Evolutionary conservation across 345 rosid species (phyloP).

Genomic region (Pugionium cornutum): DNA sequence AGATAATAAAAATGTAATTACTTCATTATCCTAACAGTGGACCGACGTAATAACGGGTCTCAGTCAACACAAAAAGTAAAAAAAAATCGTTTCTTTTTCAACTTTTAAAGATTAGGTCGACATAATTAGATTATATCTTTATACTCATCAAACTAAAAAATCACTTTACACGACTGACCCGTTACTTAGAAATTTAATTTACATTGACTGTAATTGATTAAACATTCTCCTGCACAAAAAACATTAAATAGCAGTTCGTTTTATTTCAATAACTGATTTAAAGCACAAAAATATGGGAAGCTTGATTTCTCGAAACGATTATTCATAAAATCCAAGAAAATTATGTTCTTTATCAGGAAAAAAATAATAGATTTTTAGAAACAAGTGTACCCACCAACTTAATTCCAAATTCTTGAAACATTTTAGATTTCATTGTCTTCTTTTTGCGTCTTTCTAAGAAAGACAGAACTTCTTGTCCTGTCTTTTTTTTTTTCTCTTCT

Average conservation of each 20-base stretch:
- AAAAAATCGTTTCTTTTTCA: not conserved
- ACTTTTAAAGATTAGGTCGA: not conserved
- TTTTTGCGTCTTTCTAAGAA: slow-evolving; percentile 3
- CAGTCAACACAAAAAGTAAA: slow-evolving; percentile 12
- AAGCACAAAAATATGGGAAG: slow-evolving; percentile 1
- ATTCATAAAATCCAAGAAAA: slow-evolving; percentile 35
- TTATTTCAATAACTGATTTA: not conserved
- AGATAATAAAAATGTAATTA: slow-evolving; percentile 25
- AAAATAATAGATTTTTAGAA: slow-evolving; percentile 1
- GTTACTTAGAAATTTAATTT: not conserved
- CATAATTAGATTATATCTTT: not conserved
- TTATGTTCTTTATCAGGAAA: slow-evolving; percentile 24
- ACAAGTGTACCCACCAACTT: slow-evolving; percentile 43
- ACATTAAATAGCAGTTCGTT: slow-evolving; percentile 13
- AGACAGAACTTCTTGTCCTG: slow-evolving; percentile 31
- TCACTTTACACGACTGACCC: slow-evolving; percentile 1
- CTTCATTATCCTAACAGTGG: slow-evolving; percentile 13
- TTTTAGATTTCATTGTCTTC: slow-evolving; percentile 28
- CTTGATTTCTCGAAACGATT: slow-evolving; percentile 23
- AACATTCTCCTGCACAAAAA: slow-evolving; percentile 11
- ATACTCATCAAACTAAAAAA: not conserved
- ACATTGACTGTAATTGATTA: not conserved
- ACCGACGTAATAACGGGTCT: slow-evolving; percentile 18
- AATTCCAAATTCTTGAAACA: slow-evolving; percentile 35
- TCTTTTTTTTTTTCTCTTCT: slow-evolving; percentile 8